These are phyloP conservation scores for Gloeostereum incarnatum DNA, from an alignment of 768 basidiomycete species.

Conservation along the genomic window DNA sequence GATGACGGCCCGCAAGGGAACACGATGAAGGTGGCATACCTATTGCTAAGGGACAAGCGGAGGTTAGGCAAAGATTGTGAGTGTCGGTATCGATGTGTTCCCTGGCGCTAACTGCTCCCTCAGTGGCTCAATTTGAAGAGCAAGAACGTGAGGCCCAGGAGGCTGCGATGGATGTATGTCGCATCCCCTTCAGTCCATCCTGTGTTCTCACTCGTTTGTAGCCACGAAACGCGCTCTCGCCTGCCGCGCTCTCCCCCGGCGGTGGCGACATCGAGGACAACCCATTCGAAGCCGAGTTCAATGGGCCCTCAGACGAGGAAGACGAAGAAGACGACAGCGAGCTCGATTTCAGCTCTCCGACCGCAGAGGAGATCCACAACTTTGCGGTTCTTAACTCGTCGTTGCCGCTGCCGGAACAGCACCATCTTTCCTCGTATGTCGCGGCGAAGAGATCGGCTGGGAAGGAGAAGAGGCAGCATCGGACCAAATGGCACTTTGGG, in stretches of 20 bases:
- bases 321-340: constrained; percentile 43
- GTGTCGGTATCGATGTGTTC: constrained; percentile 20
- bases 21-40: constrained; percentile 93
- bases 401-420: constrained; percentile 48
- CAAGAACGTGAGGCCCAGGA: constrained; percentile 79
- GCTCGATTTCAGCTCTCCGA: constrained; percentile 22
- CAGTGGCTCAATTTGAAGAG: constrained; percentile 74
- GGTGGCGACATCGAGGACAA: constrained; percentile 61
- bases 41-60: constrained; percentile 84
- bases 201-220: no score
- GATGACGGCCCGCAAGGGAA: constrained; percentile 86
- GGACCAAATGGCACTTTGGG: constrained; percentile 98
- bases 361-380: constrained; percentile 50
- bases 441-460: constrained; percentile 45
- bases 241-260: constrained; percentile 53
- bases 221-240: constrained; percentile 66
- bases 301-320: constrained; percentile 27
- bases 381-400: constrained; percentile 90
- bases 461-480: no score
- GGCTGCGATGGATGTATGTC: constrained; percentile 71
- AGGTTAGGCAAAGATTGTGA: constrained; percentile 77
- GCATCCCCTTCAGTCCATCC: constrained; percentile 4
- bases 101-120: constrained; percentile 10
- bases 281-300: constrained; percentile 73
- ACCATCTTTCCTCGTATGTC: constrained; percentile 63